Evolutionary conservation across 331 rosid species (phyloP).

Genomic region (Pyrus hybrid): DNA sequence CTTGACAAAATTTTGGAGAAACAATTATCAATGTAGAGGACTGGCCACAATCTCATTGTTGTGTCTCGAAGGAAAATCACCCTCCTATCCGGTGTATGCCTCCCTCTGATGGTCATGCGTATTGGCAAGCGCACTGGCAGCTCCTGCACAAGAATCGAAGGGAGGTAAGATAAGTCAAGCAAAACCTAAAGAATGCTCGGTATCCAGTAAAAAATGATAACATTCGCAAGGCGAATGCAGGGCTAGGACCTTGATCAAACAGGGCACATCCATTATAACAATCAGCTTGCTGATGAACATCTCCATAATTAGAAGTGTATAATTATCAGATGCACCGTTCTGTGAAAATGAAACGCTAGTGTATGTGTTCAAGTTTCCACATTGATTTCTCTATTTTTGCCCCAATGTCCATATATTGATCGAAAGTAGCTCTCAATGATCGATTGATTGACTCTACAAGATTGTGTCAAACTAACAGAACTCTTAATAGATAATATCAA

Average conservation of each 20-base stretch:
- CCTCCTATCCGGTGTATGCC: not conserved
- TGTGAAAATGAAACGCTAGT: not conserved
- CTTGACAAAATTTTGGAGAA: conserved; percentile 10
- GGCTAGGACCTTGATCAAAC: not conserved
- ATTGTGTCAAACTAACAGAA: not conserved
- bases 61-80: conserved; percentile 42
- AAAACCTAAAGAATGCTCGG: not conserved
- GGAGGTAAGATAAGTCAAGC: not conserved
- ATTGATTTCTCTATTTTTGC: not conserved
- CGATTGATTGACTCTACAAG: not conserved
- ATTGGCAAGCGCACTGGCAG: conserved; percentile 26
- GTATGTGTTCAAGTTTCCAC: not conserved
- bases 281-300: not conserved
- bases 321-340: not conserved
- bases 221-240: not conserved
- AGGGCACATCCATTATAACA: not conserved
- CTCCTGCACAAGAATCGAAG: conserved; percentile 26
- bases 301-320: not conserved
- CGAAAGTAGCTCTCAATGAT: not conserved
- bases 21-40: conserved; percentile 29
- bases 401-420: not conserved
- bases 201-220: not conserved
- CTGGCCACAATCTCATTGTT: conserved; percentile 39
- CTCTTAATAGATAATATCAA: not conserved
- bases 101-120: not conserved